Evolutionary conservation across 2,329 filamentous ascomycete genomes (phyloP), one percentile per base, ranked within the genome.

Genomic region (Monosporascus sp.): DNA sequence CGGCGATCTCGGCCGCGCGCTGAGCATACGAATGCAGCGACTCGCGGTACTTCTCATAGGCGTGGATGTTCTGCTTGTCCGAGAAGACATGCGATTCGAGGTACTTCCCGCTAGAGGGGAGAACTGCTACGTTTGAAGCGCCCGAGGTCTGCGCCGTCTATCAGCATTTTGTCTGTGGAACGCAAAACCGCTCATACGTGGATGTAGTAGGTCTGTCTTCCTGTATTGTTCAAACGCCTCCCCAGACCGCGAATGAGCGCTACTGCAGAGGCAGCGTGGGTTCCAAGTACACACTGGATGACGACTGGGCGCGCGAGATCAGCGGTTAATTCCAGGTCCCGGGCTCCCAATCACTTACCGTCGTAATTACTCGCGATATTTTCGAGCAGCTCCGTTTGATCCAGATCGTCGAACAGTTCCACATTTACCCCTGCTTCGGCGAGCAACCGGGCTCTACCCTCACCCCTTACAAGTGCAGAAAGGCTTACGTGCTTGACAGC

Each of bases 211-310:
- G 41, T 44, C 41, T 44, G 41, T 6, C 14, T 24, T 3, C 41
- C 41, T 44, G 41, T 44, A 20, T 17, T 42, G 41, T 65, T 65
- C 50, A 68, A 66, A 5, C 73, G 67, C 34, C 70, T 62, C 0
- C 65, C 69, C 0, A 81, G 68, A 0, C 76, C 77, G 1, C 61
- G 57, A 3, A 79, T 64, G 34, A 78, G 57, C 0, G 76, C 74
- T 49, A 64, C 65, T 0, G 72, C 73, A 3, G 69, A 68, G 0
- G 57, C 44, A 1, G 65, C 47, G 56, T 78, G 70, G 51, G 62
- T 74, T 5, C 72, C 72, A 2, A 62, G 60, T 1, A 73, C 72
- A 1, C 73, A 67, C 57, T 76, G 72, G 48, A 80, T 70, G 7
- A 80, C 68, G 50, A 77, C 41, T 44, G 11, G 22, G 6, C 20